Base-by-base conservation (phyloP, 2,329 filamentous ascomycete genomes). In the Claviceps sorghi region DNA sequence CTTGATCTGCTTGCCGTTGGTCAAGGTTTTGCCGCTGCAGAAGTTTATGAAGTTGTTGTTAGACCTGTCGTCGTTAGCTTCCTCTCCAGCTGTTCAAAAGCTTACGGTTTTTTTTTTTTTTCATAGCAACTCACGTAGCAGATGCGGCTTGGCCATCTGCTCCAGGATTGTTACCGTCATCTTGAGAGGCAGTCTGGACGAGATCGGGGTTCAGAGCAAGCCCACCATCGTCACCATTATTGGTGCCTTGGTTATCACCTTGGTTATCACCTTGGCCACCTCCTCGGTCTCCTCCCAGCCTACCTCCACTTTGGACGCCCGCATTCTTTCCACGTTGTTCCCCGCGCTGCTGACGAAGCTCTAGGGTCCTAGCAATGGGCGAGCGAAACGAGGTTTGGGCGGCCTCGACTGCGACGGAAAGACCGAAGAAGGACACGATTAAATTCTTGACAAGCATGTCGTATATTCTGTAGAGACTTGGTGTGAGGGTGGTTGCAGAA, bases 41-140 rank as follows among this genome's bases (percentile, higher is more conserved):
- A 80, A 79, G 71, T 81, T 82, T 73, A 82, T 79, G 62, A 81
- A 82, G 68, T 82, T 82, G 68, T 70, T 68, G 19, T 67, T 55
- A 58, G 82, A 77, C 56, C 78, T 81, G 52, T 4, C 9, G 3
- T 36, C 3, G 42, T 32, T 19, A 26, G 26, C 15, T 13, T 26
- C 38, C 30, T 17, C 6, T 38, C 10, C 30, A 13, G 22, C 8
- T 22, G 49, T 30, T 15, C 15, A 32, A n/a, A 34, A 19, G 7
- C 38, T 15, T 15, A 32, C 0, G 21, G n/a, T 7, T 48, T n/a
- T 22, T 36, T 4, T 13, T 36, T 15, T 36, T 15, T 36, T 36
- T 15, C 10, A 13, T 36, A 4, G 36, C 36, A 38, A 62, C 77
- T 64, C 61, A 79, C 72, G 74, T 79, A 15, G 60, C 59, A 7